Conservation (phyloP, 202 grass and related monocot species). For the Setaria italica region DNA sequence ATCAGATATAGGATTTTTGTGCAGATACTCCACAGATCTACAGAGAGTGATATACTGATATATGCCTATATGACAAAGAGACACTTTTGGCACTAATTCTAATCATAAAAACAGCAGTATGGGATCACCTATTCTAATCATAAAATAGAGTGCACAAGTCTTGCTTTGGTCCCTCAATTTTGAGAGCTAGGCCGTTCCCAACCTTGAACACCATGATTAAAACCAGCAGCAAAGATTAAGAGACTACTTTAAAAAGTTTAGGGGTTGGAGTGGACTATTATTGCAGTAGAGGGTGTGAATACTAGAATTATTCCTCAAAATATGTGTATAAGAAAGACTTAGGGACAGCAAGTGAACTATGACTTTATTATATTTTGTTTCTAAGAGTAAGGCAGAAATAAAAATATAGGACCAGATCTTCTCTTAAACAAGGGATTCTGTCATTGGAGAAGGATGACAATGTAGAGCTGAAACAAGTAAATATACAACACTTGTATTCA, state of each 20-base stretch:
- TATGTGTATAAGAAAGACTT: slow-evolving; percentile 21
- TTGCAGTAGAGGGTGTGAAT: not conserved
- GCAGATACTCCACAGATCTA: slow-evolving; percentile 24
- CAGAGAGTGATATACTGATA: not conserved
- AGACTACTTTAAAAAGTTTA: slow-evolving; percentile 9
- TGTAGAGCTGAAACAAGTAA: slow-evolving; percentile 8
- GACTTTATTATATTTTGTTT: slow-evolving; percentile 16
- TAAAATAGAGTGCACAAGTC: not conserved
- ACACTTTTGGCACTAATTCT: not conserved
- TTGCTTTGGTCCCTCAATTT: slow-evolving; percentile 33
- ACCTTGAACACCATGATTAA: slow-evolving; percentile 31
- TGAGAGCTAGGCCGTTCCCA: slow-evolving; percentile 9
- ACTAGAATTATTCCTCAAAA: not conserved
- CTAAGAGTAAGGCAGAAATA: not conserved
- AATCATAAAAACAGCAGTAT: slow-evolving; percentile 22
- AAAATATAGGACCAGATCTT: slow-evolving; percentile 1
- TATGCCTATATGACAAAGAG: slow-evolving; percentile 1
- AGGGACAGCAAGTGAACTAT: not conserved
- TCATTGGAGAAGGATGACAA: not conserved
- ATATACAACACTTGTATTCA: slow-evolving; percentile 20
- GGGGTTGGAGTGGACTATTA: not conserved
- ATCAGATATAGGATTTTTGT: slow-evolving; percentile 20
- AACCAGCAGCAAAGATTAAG: not conserved
- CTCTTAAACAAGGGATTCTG: not conserved
- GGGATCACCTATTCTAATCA: slow-evolving; percentile 16